Evolutionary conservation across 2,329 filamentous ascomycete genomes (phyloP), one percentile per base, ranked within the genome.

Genomic region (Alternaria sp.): DNA sequence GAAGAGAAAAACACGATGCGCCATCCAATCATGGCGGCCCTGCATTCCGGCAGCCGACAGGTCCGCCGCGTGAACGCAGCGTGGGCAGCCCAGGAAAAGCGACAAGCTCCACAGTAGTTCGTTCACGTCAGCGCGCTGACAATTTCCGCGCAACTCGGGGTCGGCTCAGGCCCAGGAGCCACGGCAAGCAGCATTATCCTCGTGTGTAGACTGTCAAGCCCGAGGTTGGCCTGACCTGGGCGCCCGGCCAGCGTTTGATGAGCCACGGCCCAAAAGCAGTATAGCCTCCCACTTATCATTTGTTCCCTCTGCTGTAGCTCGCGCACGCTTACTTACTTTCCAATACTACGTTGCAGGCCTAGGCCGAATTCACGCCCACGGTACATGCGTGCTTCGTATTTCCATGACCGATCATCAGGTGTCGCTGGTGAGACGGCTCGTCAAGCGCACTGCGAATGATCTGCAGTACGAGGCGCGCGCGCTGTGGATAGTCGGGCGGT

Each of bases 291-390:
- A 51, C 60, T 56, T 61, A 50, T 58, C 45, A 70, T 66, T 58
- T 51, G 63, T 56, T 28, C 43, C 49, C 18, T 30, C 28, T 20
- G 25, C 44, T 12, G 44, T 60, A 55, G 60, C 60, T 55, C 50
- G 56, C 58, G 44, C 53, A 63, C 60, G 68, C 64, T 60, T 46
- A 46, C 49, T 47, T 53, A 26, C 23, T 57, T 57, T 57, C 62
- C 65, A 69, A 70, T 69, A 70, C 68, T 23, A 64, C 56, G 62
- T 55, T 65, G 68, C 66, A 70, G 66, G 46, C 45, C 58, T 64
- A 64, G 59, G 58, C 64, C 61, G 43, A 47, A 59, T 61, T 51
- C 25, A 63, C 55, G 21, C 21, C 62, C 55, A 54, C 44, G 51
- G 55, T 53, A 50, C 63, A 58, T 62, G 65, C 58, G 37, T 54